These are phyloP conservation scores for Plasmodium coatneyi DNA, from an alignment of 169 alveolate species.

Conservation along the genomic window DNA sequence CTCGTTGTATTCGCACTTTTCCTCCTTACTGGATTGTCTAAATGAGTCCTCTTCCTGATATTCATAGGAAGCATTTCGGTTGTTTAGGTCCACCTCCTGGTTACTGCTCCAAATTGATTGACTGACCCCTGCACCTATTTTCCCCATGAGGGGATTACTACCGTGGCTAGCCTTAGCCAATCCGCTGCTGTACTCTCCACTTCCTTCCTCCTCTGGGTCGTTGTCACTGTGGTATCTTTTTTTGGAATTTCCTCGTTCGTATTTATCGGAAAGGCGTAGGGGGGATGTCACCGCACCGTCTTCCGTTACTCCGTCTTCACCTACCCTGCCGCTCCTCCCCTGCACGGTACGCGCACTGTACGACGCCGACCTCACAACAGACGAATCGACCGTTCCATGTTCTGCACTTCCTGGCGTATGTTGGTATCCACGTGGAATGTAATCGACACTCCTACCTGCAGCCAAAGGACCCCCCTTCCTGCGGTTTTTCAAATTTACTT, in stretches of 20 bases:
- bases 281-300: not conserved
- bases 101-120: not conserved
- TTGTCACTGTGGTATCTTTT: not conserved
- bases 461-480: constrained; percentile 21
- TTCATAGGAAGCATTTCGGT: not conserved
- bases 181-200: not conserved
- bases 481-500: constrained; percentile 35
- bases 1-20: not conserved
- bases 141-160: not conserved
- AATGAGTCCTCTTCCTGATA: not conserved
- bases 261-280: not conserved
- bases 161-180: not conserved
- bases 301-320: not conserved
- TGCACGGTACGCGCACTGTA: not conserved
- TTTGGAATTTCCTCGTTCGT: not conserved
- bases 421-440: not conserved
- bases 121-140: too few relatives aligned
- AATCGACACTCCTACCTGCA: not conserved
- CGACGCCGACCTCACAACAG: not conserved
- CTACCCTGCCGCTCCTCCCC: not conserved
- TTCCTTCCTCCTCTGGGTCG: not conserved
- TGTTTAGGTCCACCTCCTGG: not conserved
- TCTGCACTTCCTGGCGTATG: not conserved
- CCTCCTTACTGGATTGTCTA: not conserved
- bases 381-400: not conserved